A percentile compares a stretch with the other conserved stretches of the same genome.
These are phyloP conservation scores for Aspergillus ibericus DNA, from an alignment of 2,329 filamentous ascomycete species.

Conservation along the genomic window DNA sequence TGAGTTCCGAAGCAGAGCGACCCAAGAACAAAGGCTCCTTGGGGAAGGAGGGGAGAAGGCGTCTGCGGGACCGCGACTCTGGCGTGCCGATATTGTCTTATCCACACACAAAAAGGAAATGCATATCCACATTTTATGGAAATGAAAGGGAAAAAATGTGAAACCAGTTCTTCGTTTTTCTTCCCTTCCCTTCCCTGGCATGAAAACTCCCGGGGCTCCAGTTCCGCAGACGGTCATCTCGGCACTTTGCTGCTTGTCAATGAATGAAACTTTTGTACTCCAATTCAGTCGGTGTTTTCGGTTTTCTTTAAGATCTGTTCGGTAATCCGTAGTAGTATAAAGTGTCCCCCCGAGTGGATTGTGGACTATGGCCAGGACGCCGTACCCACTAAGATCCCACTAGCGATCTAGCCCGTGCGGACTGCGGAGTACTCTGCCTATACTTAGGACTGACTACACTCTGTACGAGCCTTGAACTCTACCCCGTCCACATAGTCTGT, in stretches of 20 bases:
- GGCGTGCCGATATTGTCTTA: conserved; percentile 16
- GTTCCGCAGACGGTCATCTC: not conserved
- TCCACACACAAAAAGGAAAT: conserved; percentile 21
- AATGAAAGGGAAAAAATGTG: conserved; percentile 21
- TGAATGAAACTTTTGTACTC: not conserved
- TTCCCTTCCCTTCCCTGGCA: conserved; percentile 1
- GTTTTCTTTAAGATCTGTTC: no score
- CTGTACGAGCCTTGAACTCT: no score
- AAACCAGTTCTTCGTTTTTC: conserved; percentile 16
- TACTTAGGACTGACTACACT: no score
- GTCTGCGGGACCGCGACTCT: conserved; percentile 10
- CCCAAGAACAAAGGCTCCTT: not conserved
- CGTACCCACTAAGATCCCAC: no score
- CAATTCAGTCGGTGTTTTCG: not conserved
- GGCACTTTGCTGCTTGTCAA: not conserved
- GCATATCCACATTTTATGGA: conserved; percentile 15
- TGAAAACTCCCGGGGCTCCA: not conserved
- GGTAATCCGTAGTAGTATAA: no score
- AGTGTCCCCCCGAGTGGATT: no score
- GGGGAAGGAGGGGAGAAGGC: not conserved
- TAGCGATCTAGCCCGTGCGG: no score
- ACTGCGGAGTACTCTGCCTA: no score
- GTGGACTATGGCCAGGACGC: no score
- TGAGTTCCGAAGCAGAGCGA: not conserved
- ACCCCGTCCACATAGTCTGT: no score